These are phyloP conservation scores for Meripilus lineatus DNA, from an alignment of 1,284 basidiomycete genomes.

Conservation along the genomic window DNA sequence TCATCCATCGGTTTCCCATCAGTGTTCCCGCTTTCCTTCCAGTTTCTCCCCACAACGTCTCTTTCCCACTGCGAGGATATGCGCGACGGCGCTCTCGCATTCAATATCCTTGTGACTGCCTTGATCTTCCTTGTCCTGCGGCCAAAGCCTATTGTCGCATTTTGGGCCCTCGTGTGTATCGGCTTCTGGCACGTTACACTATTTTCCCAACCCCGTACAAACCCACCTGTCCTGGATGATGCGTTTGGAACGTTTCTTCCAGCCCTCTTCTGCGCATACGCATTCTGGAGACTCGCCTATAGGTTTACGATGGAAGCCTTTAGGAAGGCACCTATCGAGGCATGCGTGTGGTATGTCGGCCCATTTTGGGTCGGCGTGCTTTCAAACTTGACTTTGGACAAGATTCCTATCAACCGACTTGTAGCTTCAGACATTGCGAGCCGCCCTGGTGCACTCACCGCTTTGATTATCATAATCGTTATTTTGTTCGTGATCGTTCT, in stretches of 20 bases:
- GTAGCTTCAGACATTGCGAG: constrained; percentile 64
- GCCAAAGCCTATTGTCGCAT: constrained; percentile 66
- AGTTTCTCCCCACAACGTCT: constrained; percentile 36
- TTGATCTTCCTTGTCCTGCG: constrained; percentile 71
- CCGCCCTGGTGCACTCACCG: constrained; percentile 66
- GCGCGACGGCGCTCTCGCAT: constrained; percentile 60
- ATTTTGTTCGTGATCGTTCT: constrained; percentile 55
- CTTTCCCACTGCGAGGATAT: constrained; percentile 69
- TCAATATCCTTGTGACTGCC: constrained; percentile 65
- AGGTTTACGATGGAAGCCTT: constrained; percentile 76
- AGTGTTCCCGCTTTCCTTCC: constrained; percentile 63
- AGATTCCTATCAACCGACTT: constrained; percentile 73
- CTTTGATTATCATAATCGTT: constrained; percentile 67
- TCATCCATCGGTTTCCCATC: constrained; percentile 70
- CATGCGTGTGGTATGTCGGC: constrained; percentile 67
- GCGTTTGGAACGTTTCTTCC: constrained; percentile 80
- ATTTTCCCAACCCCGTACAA: constrained; percentile 71
- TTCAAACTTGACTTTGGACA: constrained; percentile 58
- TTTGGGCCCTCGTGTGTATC: constrained; percentile 77
- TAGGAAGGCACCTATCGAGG: constrained; percentile 64
- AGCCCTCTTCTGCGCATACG: constrained; percentile 73
- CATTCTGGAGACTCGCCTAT: constrained; percentile 74
- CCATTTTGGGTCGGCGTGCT: constrained; percentile 81
- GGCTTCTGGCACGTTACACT: constrained; percentile 86
- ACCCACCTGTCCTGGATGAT: constrained; percentile 62